Percentiles rank a stretch among this genome's conserved stretches.
Conservation (phyloP, 2,329 filamentous ascomycete genomes). For the Stachybotrys elegans region DNA sequence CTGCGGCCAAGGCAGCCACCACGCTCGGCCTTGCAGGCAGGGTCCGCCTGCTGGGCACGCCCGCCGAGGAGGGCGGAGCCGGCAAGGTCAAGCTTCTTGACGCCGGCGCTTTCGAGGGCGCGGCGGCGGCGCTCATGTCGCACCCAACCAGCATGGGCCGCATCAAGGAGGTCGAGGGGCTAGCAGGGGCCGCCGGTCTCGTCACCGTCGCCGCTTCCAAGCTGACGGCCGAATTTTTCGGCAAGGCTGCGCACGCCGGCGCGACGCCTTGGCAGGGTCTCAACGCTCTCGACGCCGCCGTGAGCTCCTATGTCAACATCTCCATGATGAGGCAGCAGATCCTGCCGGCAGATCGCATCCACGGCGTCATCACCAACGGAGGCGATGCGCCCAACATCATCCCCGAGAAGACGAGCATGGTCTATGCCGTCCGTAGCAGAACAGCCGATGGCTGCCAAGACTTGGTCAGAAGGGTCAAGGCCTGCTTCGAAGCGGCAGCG, state of each 20-base stretch:
- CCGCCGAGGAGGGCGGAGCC: constrained; percentile 37
- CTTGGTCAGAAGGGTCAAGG: constrained; percentile 24
- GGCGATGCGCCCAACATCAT: constrained; percentile 34
- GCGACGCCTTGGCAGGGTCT: constrained; percentile 29
- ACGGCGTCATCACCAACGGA: constrained; percentile 30
- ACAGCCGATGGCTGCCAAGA: constrained; percentile 21
- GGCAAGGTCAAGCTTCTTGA: constrained; percentile 29
- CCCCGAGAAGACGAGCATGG: constrained; percentile 30
- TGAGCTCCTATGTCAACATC: constrained; percentile 28
- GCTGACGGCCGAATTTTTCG: constrained; percentile 26
- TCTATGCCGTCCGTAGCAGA: constrained; percentile 32
- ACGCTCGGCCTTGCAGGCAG: constrained; percentile 24
- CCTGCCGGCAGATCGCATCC: constrained; percentile 28
- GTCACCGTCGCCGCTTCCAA: constrained; percentile 26
- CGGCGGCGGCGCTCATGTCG: constrained; percentile 24
- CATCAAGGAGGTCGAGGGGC: neutral
- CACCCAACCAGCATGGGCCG: constrained; percentile 12
- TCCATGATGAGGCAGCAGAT: constrained; percentile 33
- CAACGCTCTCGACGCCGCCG: constrained; percentile 33
- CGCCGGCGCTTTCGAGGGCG: constrained; percentile 21
- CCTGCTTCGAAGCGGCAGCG: constrained; percentile 30
- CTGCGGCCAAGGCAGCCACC: constrained; percentile 26
- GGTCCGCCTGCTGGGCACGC: constrained; percentile 35
- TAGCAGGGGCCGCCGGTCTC: constrained; percentile 19
- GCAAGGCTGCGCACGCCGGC: constrained; percentile 28